These are phyloP conservation scores for Gynochthodes officinalis DNA, from an alignment of 257 asterid species.

Conservation along the genomic window DNA sequence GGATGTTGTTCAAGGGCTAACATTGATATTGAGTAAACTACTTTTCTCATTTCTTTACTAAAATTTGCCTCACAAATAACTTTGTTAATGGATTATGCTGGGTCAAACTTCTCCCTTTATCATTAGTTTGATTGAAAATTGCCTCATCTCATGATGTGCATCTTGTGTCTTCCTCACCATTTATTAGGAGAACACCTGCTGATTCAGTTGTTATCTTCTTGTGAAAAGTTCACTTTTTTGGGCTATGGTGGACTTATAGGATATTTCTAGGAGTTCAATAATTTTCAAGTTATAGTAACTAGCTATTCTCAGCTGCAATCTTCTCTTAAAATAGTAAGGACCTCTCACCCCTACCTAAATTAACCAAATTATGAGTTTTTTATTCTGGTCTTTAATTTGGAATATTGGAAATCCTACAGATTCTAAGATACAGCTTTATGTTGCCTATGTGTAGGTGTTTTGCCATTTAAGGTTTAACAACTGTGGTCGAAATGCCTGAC, in stretches of 20 bases:
- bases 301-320: background rate
- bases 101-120: background rate
- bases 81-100: background rate
- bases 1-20: constrained; percentile 84
- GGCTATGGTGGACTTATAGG: background rate
- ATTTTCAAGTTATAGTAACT: background rate
- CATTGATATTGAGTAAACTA: constrained; percentile 71
- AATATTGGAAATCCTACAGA: background rate
- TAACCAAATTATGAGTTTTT: background rate
- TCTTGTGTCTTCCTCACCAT: background rate
- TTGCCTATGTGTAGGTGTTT: background rate
- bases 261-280: background rate
- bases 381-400: background rate
- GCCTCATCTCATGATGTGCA: background rate
- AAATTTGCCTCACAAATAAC: background rate
- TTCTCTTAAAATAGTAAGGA: background rate
- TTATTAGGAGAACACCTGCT: constrained; percentile 2
- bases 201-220: background rate
- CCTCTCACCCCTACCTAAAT: background rate
- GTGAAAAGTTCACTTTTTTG: background rate
- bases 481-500: background rate
- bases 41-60: constrained; percentile 6
- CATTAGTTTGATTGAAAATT: background rate
- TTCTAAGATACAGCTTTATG: background rate
- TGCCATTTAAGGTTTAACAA: background rate